phyloP scores from a whole-genome alignment of 2,329 filamentous ascomycete species.

The Alternaria atra region DNA sequence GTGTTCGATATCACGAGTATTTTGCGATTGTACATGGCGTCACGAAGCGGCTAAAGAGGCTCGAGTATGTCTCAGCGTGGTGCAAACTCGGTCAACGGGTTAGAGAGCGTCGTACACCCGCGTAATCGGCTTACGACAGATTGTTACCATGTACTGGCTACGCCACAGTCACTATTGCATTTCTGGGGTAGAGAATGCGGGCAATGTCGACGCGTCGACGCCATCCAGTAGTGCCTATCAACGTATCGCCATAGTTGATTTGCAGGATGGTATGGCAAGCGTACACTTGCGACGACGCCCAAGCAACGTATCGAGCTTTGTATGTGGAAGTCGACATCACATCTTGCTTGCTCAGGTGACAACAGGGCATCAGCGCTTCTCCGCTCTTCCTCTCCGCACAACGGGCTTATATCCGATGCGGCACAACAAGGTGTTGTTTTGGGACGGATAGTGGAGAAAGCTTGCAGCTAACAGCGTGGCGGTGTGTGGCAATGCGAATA shows the following conservation, averaged over 20 bases:
- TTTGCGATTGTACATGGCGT: background rate
- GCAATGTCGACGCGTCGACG: background rate
- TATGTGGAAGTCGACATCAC: background rate
- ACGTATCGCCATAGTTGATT: background rate
- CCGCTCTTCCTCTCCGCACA: background rate
- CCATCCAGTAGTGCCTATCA: background rate
- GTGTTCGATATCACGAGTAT: background rate
- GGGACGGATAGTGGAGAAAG: background rate
- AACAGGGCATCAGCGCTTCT: background rate
- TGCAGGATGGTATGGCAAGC: background rate
- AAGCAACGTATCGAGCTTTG: background rate
- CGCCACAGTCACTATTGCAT: constrained; percentile 4
- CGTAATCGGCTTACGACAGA: constrained; percentile 5
- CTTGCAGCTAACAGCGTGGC: constrained; percentile 6
- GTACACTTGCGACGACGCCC: background rate
- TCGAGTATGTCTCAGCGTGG: background rate
- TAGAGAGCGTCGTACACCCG: constrained; percentile 1
- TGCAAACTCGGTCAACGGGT: background rate
- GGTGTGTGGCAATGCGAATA: constrained; percentile 16
- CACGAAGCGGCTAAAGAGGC: background rate
- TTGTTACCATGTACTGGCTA: constrained; percentile 1
- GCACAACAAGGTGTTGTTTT: constrained; percentile 1
- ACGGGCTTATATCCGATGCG: constrained; percentile 5
- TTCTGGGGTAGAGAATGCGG: constrained; percentile 7
- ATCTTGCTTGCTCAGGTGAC: background rate